Evolutionary conservation across 148 eudicot species (phyloP).

Genomic region (Vaccinium vitisidaea): DNA sequence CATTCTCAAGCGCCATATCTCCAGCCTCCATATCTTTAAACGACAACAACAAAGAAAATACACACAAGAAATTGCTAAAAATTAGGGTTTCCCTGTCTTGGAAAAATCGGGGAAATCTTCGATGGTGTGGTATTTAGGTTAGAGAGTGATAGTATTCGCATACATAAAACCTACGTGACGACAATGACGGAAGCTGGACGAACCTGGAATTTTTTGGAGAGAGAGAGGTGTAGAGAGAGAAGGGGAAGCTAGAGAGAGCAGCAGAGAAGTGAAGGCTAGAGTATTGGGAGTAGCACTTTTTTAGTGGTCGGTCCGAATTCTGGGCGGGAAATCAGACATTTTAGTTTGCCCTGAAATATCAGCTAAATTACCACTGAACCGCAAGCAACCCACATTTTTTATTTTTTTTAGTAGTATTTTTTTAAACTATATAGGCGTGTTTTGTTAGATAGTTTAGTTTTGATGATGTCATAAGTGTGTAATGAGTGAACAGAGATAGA

Average conservation of each 20-base stretch:
- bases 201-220: neutral
- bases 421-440: too few relatives aligned
- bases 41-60: neutral
- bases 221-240: neutral
- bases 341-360: neutral
- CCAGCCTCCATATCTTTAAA: neutral
- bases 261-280: neutral
- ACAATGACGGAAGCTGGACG: neutral
- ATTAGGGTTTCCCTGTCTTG: neutral
- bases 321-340: conserved; percentile 14
- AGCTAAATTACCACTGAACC: neutral
- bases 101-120: neutral
- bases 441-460: too few relatives aligned
- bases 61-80: neutral
- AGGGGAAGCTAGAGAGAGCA: neutral
- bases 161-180: neutral
- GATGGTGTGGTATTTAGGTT: neutral
- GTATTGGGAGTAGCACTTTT: neutral
- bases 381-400: neutral
- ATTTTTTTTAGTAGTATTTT: too few relatives aligned
- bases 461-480: too few relatives aligned
- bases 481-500: too few relatives aligned
- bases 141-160: neutral
- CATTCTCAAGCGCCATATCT: conserved; percentile 51
- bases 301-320: neutral